A percentile compares a stretch with the other conserved stretches of the same genome.
Evolutionary conservation across 139 green algal genomes (phyloP).

Genomic region (Chlamydomonas eustigma): DNA sequence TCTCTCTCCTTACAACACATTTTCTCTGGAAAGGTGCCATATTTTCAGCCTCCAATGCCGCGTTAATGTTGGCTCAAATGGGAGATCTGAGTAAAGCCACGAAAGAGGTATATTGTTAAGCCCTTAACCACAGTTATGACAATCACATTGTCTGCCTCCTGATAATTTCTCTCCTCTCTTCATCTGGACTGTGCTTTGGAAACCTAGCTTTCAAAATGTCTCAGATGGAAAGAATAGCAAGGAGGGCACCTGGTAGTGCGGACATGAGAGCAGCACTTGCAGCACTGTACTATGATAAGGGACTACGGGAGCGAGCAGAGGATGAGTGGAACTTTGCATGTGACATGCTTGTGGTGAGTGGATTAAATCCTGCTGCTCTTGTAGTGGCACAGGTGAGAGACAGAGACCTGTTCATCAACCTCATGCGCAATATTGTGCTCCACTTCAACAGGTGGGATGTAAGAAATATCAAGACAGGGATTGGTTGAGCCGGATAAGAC

Average conservation of each 20-base stretch:
- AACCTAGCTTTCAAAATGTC: no score
- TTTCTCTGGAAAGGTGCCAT: constrained; percentile 41
- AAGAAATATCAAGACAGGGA: constrained; percentile 69
- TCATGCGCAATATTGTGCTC: constrained; percentile 7
- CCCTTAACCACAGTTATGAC: no score
- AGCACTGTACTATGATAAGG: constrained; percentile 68
- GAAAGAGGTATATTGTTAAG: constrained; percentile 4
- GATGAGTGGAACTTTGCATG: constrained; percentile 73
- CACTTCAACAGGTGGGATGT: constrained; percentile 51
- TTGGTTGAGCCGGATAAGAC: constrained; percentile 68
- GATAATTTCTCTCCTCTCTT: no score
- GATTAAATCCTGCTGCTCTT: neutral
- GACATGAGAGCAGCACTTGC: constrained; percentile 81
- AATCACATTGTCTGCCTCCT: no score
- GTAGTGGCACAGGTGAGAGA: neutral
- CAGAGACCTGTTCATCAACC: neutral
- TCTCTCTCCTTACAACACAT: neutral
- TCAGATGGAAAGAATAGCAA: constrained; percentile 57
- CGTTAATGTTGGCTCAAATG: constrained; percentile 71
- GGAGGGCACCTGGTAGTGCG: constrained; percentile 66
- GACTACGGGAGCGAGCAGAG: constrained; percentile 54
- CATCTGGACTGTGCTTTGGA: no score
- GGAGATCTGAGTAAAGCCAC: constrained; percentile 31
- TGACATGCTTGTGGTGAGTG: constrained; percentile 49
- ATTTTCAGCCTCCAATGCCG: constrained; percentile 60